Evolutionary conservation across 495 filamentous ascomycete genomes (phyloP), one percentile per base, ranked within the genome.

Genomic region (Delitschia confertaspora): DNA sequence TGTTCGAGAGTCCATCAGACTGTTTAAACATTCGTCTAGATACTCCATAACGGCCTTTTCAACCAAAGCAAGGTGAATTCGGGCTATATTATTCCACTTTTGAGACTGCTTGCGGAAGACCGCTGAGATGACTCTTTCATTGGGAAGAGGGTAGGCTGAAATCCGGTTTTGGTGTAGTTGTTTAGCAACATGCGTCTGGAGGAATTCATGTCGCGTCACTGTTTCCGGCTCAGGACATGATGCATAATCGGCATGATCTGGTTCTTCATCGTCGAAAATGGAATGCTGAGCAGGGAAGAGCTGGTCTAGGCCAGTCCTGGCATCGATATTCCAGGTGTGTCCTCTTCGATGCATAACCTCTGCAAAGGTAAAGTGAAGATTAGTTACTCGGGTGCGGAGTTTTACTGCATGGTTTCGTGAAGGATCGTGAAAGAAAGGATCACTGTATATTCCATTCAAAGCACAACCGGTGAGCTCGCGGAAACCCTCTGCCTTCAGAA

Each of bases 381-480:
- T 51, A 19, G 44, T 39, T 8, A 51, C 45, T 21, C 34, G 10
- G 13, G 39, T 40, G 6, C 47, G 39, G 2, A 45, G 33, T 6
- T 34, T 32, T 2, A 25, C 22, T 4, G 18, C 18, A 1, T 73
- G 55, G 7, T 83, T 75, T 4, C 30, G 11, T 2, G 4, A 2
- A 13, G 16, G 6, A 17, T 16, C 27, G 17, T 3, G 4, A 11
- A 33, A 31, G 33, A 45, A 44, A 8, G 23, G 23, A 14, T 44
- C 11, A 9, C 26, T 20, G 16, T 39, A 44, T 10, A 2, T 38
- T 7, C 47, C 47, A 3, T 21, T 8, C 4, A 44, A n/a, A 7
- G 47, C 47, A 16, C 45, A 27, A 4, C 26, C 3, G 1, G 41
- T 45, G 13, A 51, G 24, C 3, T 3, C 10, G 16, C 39, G 35